These are phyloP conservation scores for Aspergillus sp. DNA, from an alignment of 2,329 filamentous ascomycete species.

Conservation along the genomic window DNA sequence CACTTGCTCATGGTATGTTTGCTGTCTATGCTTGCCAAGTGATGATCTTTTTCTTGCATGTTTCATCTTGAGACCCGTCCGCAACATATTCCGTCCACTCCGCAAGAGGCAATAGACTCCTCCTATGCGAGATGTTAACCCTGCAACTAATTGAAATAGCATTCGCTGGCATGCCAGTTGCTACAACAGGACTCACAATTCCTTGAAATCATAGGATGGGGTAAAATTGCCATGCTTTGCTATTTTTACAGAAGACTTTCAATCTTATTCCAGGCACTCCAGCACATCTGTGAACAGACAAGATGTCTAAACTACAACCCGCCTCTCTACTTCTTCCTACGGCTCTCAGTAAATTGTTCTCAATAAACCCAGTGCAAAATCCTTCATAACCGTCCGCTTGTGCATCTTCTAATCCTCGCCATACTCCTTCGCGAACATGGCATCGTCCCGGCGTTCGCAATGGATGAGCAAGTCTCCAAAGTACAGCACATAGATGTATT, in stretches of 20 bases:
- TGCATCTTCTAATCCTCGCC: conserved; percentile 86
- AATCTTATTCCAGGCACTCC: not conserved
- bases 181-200: not conserved
- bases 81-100: not conserved
- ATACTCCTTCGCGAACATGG: conserved; percentile 84
- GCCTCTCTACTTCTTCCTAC: not conserved
- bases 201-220: not conserved
- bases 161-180: not conserved
- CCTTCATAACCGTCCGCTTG: conserved; percentile 70
- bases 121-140: not conserved
- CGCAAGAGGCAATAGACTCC: not conserved
- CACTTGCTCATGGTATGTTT: not conserved
- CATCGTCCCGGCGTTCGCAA: conserved; percentile 77
- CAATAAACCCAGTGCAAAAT: conserved; percentile 82
- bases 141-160: not conserved
- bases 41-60: not conserved
- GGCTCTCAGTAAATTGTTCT: not conserved
- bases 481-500: conserved; percentile 90
- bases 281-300: not conserved
- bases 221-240: not conserved
- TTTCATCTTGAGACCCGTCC: not conserved
- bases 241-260: not conserved
- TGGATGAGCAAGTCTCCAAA: conserved; percentile 67
- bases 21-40: not conserved
- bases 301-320: not conserved